These are phyloP conservation scores for Linderina pennispora DNA, from an alignment of 192 early-diverging fungal species.

Conservation along the genomic window DNA sequence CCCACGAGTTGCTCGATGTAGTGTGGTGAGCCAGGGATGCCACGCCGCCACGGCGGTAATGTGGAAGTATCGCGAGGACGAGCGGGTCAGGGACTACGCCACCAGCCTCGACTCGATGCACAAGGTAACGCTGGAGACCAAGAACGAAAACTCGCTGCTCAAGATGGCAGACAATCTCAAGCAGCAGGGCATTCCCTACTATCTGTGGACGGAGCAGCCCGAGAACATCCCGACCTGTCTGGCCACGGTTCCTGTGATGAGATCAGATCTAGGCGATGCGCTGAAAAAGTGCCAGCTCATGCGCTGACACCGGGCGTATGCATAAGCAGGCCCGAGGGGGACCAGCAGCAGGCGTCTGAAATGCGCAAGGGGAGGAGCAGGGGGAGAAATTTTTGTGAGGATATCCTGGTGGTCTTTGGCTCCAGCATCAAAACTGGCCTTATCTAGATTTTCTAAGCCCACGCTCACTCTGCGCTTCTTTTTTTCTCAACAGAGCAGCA, in stretches of 20 bases:
- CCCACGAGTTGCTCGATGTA: constrained; percentile 8
- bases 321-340: neutral
- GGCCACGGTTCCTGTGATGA: constrained; percentile 60
- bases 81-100: constrained; percentile 56
- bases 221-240: constrained; percentile 69
- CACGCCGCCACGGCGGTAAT: constrained; percentile 65
- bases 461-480: too few species aligned
- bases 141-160: constrained; percentile 58
- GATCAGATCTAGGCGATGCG: constrained; percentile 42
- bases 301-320: constrained; percentile 5
- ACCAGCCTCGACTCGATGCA: constrained; percentile 60
- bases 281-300: constrained; percentile 43
- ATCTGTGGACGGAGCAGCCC: constrained; percentile 71
- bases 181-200: constrained; percentile 50
- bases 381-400: too few species aligned
- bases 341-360: too few species aligned
- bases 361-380: too few species aligned
- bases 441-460: too few species aligned
- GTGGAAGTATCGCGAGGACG: constrained; percentile 53
- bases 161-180: constrained; percentile 51
- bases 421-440: too few species aligned
- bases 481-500: too few species aligned
- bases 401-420: too few species aligned
- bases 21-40: constrained; percentile 69
- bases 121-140: constrained; percentile 71